A percentile compares a stretch with the other conserved stretches of the same genome.
These are phyloP conservation scores for Calocera cornea DNA, from an alignment of 768 basidiomycete species.

Conservation along the genomic window DNA sequence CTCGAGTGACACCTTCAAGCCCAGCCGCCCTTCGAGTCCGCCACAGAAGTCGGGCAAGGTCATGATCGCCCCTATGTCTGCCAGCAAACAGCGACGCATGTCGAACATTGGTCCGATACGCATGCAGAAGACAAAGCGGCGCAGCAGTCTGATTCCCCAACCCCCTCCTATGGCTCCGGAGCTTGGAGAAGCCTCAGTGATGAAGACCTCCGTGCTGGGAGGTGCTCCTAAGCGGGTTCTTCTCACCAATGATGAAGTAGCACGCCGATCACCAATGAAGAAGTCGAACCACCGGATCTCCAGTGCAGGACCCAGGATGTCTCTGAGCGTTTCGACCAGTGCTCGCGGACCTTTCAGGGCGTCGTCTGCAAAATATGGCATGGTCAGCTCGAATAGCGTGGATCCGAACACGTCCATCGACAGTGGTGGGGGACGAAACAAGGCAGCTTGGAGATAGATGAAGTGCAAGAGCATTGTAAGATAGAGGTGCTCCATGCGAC, in stretches of 20 bases:
- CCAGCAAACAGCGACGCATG: constrained; percentile 39
- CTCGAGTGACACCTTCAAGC: not conserved
- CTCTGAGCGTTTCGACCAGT: not conserved
- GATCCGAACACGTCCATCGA: not conserved
- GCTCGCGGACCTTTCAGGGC: not conserved
- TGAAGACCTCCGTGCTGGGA: not conserved
- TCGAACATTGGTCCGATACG: constrained; percentile 69
- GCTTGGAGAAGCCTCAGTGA: not conserved
- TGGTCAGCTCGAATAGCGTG: not conserved
- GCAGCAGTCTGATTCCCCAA: constrained; percentile 73
- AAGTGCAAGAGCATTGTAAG: not conserved
- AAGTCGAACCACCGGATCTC: not conserved
- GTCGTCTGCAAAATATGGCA: not conserved
- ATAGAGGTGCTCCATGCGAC: not conserved
- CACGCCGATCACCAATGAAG: not conserved
- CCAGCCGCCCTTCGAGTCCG: constrained; percentile 5
- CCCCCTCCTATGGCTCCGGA: not conserved
- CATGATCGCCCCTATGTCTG: constrained; percentile 20
- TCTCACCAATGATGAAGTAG: not conserved
- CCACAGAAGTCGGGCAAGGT: constrained; percentile 17
- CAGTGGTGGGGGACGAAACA: not conserved
- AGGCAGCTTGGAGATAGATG: not conserved
- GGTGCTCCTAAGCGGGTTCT: not conserved
- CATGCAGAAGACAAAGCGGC: constrained; percentile 53
- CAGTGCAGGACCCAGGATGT: not conserved